Conservation (phyloP, 1,139 yeast species). For the Dujonia santamariae region DNA sequence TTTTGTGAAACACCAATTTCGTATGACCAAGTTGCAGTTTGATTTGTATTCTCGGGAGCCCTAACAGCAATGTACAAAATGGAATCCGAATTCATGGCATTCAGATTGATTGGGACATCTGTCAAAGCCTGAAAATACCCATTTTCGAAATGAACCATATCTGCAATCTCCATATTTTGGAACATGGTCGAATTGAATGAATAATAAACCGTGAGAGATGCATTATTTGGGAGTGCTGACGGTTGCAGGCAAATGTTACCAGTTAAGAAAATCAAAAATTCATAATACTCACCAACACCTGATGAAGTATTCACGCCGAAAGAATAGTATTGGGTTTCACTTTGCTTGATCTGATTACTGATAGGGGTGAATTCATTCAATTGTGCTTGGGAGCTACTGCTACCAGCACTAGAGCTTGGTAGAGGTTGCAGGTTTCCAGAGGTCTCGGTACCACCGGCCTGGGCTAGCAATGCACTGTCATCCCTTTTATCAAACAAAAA, state of each 20-base stretch:
- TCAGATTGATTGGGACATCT: conserved; percentile 31
- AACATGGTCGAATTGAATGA: conserved; percentile 46
- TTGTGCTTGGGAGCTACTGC: too few relatives aligned
- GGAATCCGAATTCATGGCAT: not conserved
- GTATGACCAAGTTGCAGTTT: conserved; percentile 50
- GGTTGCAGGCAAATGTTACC: conserved; percentile 61
- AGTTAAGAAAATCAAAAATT: conserved; percentile 54
- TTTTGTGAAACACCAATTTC: conserved; percentile 69
- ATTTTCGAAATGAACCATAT: conserved; percentile 30
- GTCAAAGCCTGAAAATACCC: conserved; percentile 62
- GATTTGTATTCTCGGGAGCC: conserved; percentile 41
- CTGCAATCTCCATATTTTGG: conserved; percentile 24
- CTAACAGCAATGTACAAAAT: conserved; percentile 48
- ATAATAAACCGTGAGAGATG: conserved; percentile 50
- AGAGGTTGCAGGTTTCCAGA: too few relatives aligned
- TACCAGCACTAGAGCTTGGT: too few relatives aligned
- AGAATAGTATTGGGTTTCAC: conserved; percentile 41
- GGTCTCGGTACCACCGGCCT: too few relatives aligned
- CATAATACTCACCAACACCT: conserved; percentile 48
- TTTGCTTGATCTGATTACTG: conserved; percentile 26
- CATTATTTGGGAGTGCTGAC: conserved; percentile 5
- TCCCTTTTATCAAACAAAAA: not conserved
- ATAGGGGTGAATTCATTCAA: conserved; percentile 2
- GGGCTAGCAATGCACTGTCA: not conserved
- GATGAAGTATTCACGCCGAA: conserved; percentile 44